phyloP scores from a whole-genome alignment of 345 rosid species.

The Lepidium aucheri region DNA sequence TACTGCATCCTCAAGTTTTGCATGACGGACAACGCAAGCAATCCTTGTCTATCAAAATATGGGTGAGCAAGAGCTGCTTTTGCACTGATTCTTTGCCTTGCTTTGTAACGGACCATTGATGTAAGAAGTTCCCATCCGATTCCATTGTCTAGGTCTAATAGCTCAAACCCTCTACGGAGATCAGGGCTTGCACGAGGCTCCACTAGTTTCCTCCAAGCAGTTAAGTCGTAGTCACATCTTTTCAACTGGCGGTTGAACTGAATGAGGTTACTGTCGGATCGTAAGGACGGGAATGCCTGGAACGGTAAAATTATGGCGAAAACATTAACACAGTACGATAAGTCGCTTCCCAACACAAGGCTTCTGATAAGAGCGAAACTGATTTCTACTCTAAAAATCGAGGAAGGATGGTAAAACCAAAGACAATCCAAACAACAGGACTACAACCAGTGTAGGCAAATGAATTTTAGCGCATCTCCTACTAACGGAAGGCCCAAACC shows the following conservation, averaged over 20 bases:
- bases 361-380: background rate
- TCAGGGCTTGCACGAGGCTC: conserved; percentile 85
- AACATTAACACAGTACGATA: background rate
- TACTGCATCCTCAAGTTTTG: conserved; percentile 68
- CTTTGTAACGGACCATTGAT: conserved; percentile 89
- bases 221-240: conserved; percentile 82
- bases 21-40: conserved; percentile 69
- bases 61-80: conserved; percentile 88
- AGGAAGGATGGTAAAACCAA: background rate
- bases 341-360: background rate
- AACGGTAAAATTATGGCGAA: background rate
- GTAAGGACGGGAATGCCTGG: conserved; percentile 78
- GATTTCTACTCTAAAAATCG: background rate
- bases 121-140: conserved; percentile 92
- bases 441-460: background rate
- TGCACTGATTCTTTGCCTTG: conserved; percentile 82
- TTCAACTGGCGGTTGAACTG: conserved; percentile 93
- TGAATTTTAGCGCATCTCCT: background rate
- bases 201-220: conserved; percentile 67
- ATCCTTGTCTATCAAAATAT: conserved; percentile 72
- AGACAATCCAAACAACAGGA: background rate
- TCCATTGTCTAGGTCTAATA: conserved; percentile 77
- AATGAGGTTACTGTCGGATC: conserved; percentile 74
- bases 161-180: conserved; percentile 64
- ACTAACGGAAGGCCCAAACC: background rate